Evolutionary conservation across 2,329 filamentous ascomycete species (phyloP).

Genomic region (Xylariaceae sp.): DNA sequence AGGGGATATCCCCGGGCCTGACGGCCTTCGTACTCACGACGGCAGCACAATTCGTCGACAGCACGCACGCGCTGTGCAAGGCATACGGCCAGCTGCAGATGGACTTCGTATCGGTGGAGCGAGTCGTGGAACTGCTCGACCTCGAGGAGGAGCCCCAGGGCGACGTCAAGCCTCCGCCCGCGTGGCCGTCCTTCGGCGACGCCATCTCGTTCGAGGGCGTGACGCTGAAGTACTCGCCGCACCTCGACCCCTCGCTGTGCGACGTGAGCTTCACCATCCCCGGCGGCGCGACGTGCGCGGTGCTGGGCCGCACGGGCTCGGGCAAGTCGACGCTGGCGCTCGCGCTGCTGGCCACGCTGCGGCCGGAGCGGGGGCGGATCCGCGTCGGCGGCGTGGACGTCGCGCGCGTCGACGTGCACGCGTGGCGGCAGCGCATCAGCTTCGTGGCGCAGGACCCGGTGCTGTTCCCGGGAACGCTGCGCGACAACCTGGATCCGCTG

Average conservation of each 20-base stretch:
- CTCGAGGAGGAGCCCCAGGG: slow-evolving; percentile 69
- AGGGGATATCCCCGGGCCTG: slow-evolving; percentile 66
- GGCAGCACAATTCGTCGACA: slow-evolving; percentile 58
- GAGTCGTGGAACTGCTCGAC: slow-evolving; percentile 72
- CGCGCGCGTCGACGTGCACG: slow-evolving; percentile 43
- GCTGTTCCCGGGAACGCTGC: slow-evolving; percentile 50
- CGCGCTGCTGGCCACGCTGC: slow-evolving; percentile 48
- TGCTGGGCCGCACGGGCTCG: slow-evolving; percentile 78
- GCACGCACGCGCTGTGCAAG: slow-evolving; percentile 68
- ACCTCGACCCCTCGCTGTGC: slow-evolving; percentile 64
- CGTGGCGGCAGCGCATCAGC: slow-evolving; percentile 49
- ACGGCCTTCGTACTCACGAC: slow-evolving; percentile 78
- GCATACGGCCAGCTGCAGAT: slow-evolving; percentile 81
- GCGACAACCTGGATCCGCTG: slow-evolving; percentile 63
- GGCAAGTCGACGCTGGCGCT: slow-evolving; percentile 74
- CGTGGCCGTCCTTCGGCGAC: slow-evolving; percentile 67
- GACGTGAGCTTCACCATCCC: slow-evolving; percentile 67
- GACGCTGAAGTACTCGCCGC: slow-evolving; percentile 70
- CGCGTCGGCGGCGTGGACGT: slow-evolving; percentile 48
- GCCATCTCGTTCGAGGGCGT: slow-evolving; percentile 71
- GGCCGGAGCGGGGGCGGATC: slow-evolving; percentile 42
- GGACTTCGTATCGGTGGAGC: slow-evolving; percentile 85
- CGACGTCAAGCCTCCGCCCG: slow-evolving; percentile 58
- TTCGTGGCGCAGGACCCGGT: slow-evolving; percentile 60
- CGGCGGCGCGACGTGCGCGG: slow-evolving; percentile 50